phyloP scores from a whole-genome alignment of 208 protist genomes.

The Acanthamoeba castellanii region DNA sequence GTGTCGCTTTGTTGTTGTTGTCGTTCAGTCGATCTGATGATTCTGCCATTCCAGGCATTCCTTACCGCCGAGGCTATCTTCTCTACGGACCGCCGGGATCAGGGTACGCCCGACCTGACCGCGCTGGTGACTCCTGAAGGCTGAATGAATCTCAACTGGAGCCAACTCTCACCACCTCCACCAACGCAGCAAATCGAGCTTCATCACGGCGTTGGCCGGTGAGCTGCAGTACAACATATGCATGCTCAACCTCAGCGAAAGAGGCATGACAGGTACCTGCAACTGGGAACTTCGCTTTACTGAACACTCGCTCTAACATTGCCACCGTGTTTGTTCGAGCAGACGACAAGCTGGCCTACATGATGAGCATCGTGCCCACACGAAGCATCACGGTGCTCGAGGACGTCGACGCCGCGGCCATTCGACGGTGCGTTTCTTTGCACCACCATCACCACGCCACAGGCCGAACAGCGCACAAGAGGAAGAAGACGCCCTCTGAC shows the following conservation, averaged over 20 bases:
- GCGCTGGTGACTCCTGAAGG: too few species aligned
- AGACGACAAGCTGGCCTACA: conserved; percentile 55
- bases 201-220: conserved; percentile 95
- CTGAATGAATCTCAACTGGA: not conserved
- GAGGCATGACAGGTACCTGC: not conserved
- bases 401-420: conserved; percentile 96
- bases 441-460: too few species aligned
- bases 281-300: too few species aligned
- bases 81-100: conserved; percentile 96
- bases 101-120: conserved; percentile 73
- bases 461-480: too few species aligned
- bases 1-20: not conserved
- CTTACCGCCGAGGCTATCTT: conserved; percentile 96
- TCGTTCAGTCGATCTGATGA: not conserved
- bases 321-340: not conserved
- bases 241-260: conserved; percentile 87
- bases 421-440: not conserved
- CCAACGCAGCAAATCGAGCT: conserved; percentile 92
- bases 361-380: conserved; percentile 88
- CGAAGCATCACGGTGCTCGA: conserved; percentile 95
- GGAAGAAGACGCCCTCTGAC: not conserved
- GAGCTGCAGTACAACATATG: conserved; percentile 94
- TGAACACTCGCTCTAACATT: too few species aligned
- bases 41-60: conserved; percentile 90
- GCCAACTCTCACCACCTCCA: not conserved